Conservation (phyloP, 805 yeast genomes). For the Teunomyces atbi region DNA sequence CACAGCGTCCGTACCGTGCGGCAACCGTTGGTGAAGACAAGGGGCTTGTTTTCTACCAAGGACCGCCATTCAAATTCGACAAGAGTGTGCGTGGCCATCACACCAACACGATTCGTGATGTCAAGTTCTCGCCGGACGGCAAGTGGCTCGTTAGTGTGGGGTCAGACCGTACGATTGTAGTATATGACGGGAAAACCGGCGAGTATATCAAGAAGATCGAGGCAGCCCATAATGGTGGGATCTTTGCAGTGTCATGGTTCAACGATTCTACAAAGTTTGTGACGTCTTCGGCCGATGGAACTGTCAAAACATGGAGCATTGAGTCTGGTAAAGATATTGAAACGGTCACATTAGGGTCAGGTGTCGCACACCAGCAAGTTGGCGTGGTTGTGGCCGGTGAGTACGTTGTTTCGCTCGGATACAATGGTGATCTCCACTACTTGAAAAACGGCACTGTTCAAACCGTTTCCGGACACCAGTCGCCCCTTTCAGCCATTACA, state of each 20-base stretch:
- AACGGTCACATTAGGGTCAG: conserved; percentile 46
- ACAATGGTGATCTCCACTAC: conserved; percentile 68
- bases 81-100: conserved; percentile 73
- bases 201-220: conserved; percentile 57
- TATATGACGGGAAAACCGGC: conserved; percentile 88
- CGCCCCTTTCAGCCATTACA: conserved; percentile 64
- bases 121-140: conserved; percentile 81
- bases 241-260: conserved; percentile 75
- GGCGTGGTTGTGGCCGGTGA: conserved; percentile 71
- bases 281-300: conserved; percentile 81
- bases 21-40: conserved; percentile 91
- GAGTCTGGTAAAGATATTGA: conserved; percentile 35
- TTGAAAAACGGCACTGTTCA: conserved; percentile 40
- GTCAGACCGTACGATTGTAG: conserved; percentile 70
- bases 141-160: conserved; percentile 75
- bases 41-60: conserved; percentile 77
- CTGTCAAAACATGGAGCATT: conserved; percentile 64
- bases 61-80: conserved; percentile 91
- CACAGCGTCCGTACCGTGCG: conserved; percentile 87
- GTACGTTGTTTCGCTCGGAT: conserved; percentile 62
- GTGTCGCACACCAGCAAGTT: conserved; percentile 67
- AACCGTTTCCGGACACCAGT: conserved; percentile 72
- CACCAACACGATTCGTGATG: conserved; percentile 75
- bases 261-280: conserved; percentile 55
- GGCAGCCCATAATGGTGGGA: conserved; percentile 70